phyloP scores from a whole-genome alignment of 2,329 filamentous ascomycete species.

The Apiospora kogelbergensis region DNA sequence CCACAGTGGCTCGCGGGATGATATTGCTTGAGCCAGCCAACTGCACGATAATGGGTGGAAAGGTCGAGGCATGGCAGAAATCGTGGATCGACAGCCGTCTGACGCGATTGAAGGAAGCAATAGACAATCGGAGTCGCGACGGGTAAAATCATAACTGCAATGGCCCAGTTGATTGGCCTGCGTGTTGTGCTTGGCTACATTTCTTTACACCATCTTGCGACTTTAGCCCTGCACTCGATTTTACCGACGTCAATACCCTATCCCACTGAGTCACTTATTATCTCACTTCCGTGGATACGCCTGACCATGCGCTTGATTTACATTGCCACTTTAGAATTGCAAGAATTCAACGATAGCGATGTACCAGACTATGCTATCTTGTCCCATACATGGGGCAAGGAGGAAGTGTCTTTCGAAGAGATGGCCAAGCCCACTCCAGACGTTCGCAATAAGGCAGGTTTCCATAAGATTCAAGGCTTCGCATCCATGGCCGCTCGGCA shows the following conservation, averaged over 20 bases:
- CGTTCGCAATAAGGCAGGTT: background rate
- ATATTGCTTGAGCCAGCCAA: constrained; percentile 72
- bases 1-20: constrained; percentile 70
- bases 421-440: background rate
- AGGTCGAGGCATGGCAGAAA: constrained; percentile 78
- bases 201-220: too few species aligned
- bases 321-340: background rate
- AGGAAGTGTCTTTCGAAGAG: background rate
- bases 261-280: too few species aligned
- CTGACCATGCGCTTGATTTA: background rate
- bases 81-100: constrained; percentile 74
- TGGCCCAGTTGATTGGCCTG: background rate
- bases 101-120: constrained; percentile 62
- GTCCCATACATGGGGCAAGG: background rate
- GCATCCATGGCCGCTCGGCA: background rate
- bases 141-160: background rate
- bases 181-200: too few species aligned
- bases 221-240: background rate
- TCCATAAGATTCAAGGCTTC: background rate
- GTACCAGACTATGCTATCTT: background rate
- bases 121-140: constrained; percentile 32
- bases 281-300: background rate
- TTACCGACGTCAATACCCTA: background rate
- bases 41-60: constrained; percentile 79
- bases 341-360: background rate